Evolutionary conservation across 2,329 filamentous ascomycete genomes (phyloP), one percentile per base, ranked within the genome.

Genomic region (Aspergillus sp.): DNA sequence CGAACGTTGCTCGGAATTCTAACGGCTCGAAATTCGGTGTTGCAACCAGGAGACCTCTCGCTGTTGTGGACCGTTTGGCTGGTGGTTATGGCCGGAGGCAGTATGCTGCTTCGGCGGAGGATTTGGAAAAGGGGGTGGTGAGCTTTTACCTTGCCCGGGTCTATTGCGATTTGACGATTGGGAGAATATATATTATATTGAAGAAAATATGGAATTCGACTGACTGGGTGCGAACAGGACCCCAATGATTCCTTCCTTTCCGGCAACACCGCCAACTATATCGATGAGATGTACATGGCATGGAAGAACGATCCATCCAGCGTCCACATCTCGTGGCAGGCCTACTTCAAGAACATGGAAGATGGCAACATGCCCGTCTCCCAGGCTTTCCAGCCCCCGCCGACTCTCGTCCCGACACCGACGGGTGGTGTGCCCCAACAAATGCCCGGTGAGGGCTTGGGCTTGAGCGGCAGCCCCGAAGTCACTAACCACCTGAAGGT

Each of bases 271-370:
- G 93, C 93, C 73, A 96, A 95, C 77, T 98, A 98, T 76, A 89
- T 98, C 68, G 93, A 98, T 72, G 93, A 96, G 78, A 98, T 98
- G 93, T 98, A 98, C 74, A 78, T 96, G 76, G 84, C 90, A 68
- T 98, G 93, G 93, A 95, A 91, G 74, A 79, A 87, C 56, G 90
- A 98, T 62, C 90, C 93, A 45, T 81, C 83, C 62, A 95, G 88
- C 66, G 93, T 98, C 50, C 93, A 98, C 73, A 80, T 95, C 62
- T 98, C 93, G 69, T 98, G 93, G 93, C 91, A 95, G 76, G 85
- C 94, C 67, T 98, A 98, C 81, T 98, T 98, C 81, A 88, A 85
- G 76, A 98, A 98, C 76, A 96, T 98, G 87, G 93, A 98, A 78
- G 87, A 83, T 58, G 93, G 93, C 69, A 88, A 93, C 65, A 97